Base-by-base conservation (phyloP, 1,284 basidiomycete genomes). In the Trichosporon inkin region DNA sequence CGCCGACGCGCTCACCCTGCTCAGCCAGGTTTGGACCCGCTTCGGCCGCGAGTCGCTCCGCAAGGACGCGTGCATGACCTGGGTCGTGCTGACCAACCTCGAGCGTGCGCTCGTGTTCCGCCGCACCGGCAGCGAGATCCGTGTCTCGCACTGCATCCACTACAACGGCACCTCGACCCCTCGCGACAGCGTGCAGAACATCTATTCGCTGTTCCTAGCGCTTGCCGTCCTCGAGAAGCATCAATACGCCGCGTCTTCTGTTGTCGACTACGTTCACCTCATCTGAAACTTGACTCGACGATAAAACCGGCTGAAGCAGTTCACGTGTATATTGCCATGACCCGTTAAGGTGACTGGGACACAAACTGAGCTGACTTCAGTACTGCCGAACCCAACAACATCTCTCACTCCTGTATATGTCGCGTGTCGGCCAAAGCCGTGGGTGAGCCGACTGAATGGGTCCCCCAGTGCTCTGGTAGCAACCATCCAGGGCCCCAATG, bases 1-100 rank as follows among this genome's bases (percentile, higher is more conserved):
- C 58, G 14, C 32, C 10, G 62, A 63, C 56, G 62, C 62, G 28
- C 62, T 61, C 10, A 53, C 56, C 28, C 56, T 63, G 7, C 58
- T 63, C 5, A 37, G 53, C n/a, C 62, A 63, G 62, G 54, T 63
- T 20, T 63, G 62, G 62, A 32, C 38, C 22, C 62, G 62, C 53
- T 63, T 63, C 53, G 58, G 56, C 24, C 56, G 56, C 22, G 58
- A 58, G 53, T 38, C 28, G 20, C 22, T 22, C 38, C 49, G 56
- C 54, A 56, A 58, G 53, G 54, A 56, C 53, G 34, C 59, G 1
- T 24, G 34, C n/a, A 49, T 58, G 39, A 20, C 53, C 19, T 63
- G 56, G 58, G 51, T 63, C 40, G 47, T 63, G 20, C 58, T 63
- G 37, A 47, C 53, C 39, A 63, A 63, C 59, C 38, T 63, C 37